phyloP scores from a whole-genome alignment of 2,329 filamentous ascomycete species.

The Botryotinia narcissicola region DNA sequence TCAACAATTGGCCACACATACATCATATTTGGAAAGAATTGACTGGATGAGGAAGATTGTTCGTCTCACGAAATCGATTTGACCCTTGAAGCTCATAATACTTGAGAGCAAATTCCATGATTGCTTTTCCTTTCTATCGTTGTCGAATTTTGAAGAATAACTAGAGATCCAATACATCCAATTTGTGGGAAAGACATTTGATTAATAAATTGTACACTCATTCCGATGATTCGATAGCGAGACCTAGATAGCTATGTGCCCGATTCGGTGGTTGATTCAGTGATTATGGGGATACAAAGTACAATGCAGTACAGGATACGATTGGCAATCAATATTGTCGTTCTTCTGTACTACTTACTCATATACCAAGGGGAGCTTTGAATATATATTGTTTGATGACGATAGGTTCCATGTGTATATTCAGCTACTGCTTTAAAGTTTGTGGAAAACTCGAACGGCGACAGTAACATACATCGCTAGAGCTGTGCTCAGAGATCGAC shows the following conservation, averaged over 20 bases:
- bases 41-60: not conserved
- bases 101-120: not conserved
- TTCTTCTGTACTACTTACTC: not conserved
- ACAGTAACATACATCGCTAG: not conserved
- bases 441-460: too few species aligned
- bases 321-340: too few species aligned
- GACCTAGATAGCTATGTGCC: too few species aligned
- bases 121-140: not conserved
- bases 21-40: not conserved
- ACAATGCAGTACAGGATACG: not conserved
- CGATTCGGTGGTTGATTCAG: not conserved
- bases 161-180: not conserved
- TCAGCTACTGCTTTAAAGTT: not conserved
- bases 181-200: slow-evolving; percentile 3
- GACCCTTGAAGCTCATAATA: not conserved
- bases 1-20: not conserved
- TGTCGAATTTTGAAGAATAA: not conserved
- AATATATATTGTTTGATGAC: not conserved
- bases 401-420: not conserved
- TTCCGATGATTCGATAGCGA: not conserved
- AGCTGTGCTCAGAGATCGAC: not conserved
- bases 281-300: not conserved
- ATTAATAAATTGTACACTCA: not conserved
- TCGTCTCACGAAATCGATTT: not conserved
- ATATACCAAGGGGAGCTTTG: not conserved